A percentile compares a stretch with the other conserved stretches of the same genome.
Conservation (phyloP, 108 stramenopile genomes). For the Nitzschia sp. region DNA sequence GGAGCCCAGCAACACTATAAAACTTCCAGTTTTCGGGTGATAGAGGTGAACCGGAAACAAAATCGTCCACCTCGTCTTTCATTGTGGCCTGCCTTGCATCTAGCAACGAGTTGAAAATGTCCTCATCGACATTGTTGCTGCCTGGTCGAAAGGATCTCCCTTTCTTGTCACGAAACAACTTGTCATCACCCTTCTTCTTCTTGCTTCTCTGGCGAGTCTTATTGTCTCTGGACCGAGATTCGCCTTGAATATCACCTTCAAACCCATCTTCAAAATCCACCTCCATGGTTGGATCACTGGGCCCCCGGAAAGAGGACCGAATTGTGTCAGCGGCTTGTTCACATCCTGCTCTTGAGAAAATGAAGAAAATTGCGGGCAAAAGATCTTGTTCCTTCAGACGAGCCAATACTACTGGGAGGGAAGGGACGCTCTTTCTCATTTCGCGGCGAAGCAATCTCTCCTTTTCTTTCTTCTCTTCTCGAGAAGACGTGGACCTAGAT, state of each 20-base stretch:
- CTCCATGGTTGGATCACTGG: conserved; percentile 27
- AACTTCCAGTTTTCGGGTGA: conserved; percentile 56
- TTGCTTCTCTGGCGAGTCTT: conserved; percentile 19
- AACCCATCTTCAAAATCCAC: conserved; percentile 18
- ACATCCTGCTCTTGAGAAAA: conserved; percentile 90
- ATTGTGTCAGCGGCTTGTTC: conserved; percentile 79
- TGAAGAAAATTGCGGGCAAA: conserved; percentile 93
- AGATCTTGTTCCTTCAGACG: conserved; percentile 65
- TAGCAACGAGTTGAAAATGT: conserved; percentile 32
- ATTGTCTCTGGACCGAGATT: conserved; percentile 2
- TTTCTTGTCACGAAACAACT: conserved; percentile 43
- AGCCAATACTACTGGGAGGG: conserved; percentile 56
- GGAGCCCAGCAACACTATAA: conserved; percentile 67
- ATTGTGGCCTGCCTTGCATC: conserved; percentile 24
- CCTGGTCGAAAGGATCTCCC: conserved; percentile 68
- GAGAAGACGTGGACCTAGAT: conserved; percentile 30
- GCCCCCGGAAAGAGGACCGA: conserved; percentile 46
- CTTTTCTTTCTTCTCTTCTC: conserved; percentile 63
- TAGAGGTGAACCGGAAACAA: conserved; percentile 48
- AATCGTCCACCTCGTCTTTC: conserved; percentile 13
- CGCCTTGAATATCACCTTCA: neutral
- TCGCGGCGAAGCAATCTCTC: conserved; percentile 68
- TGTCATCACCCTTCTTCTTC: conserved; percentile 28
- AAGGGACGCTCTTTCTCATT: conserved; percentile 73
- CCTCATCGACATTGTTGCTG: conserved; percentile 44